Evolutionary conservation across 164 flowering plant species (phyloP).

Genomic region (Magnolia officinalis): DNA sequence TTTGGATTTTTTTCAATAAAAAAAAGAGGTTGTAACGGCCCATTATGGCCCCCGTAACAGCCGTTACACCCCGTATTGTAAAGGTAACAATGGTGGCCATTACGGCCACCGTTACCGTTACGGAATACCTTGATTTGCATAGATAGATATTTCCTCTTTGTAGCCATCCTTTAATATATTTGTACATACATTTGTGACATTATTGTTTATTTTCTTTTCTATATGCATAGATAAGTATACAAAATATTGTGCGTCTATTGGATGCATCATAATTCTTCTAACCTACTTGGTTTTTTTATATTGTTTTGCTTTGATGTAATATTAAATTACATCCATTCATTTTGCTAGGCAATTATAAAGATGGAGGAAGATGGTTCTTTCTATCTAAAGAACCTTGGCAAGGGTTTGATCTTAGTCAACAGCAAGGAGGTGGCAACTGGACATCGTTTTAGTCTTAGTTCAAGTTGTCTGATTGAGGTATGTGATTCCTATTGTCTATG

Average conservation of each 20-base stretch:
- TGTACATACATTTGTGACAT: no score
- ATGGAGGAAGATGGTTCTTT: constrained; percentile 68
- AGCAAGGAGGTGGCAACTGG: constrained; percentile 52
- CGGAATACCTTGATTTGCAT: no score
- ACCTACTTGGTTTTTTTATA: neutral
- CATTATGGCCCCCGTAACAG: no score
- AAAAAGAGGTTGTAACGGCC: no score
- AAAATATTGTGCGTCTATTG: neutral
- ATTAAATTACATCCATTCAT: neutral
- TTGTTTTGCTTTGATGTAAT: neutral
- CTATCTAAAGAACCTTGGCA: constrained; percentile 64
- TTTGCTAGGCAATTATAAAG: constrained; percentile 58
- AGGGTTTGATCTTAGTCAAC: constrained; percentile 47
- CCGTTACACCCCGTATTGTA: no score
- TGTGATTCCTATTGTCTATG: constrained; percentile 2
- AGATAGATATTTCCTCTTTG: no score
- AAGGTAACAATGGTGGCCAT: no score
- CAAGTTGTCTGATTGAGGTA: constrained; percentile 85
- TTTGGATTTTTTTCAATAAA: no score
- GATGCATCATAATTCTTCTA: neutral
- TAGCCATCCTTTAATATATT: no score
- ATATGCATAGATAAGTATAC: no score
- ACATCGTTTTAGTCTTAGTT: constrained; percentile 38
- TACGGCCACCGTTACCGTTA: no score
- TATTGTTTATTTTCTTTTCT: no score